Conservation (phyloP, 2,329 filamentous ascomycete genomes). For the Penicillium thymicola region DNA sequence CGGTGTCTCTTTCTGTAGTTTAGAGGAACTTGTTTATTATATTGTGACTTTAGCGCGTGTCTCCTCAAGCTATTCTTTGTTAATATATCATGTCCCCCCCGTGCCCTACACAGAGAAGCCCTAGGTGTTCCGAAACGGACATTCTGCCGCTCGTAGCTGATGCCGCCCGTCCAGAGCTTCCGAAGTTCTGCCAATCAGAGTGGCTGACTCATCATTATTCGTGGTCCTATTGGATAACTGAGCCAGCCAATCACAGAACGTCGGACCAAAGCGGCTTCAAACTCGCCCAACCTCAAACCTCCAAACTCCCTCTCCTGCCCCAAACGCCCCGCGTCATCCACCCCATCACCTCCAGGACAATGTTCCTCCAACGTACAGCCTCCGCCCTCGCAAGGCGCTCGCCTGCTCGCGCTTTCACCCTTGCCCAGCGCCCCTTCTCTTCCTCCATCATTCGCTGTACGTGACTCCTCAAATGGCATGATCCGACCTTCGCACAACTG, state of each 20-base stretch:
- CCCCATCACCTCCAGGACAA: conserved; percentile 33
- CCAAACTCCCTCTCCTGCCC: conserved; percentile 31
- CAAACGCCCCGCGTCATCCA: conserved; percentile 26
- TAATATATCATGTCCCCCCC: background rate
- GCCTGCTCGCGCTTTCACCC: conserved; percentile 41
- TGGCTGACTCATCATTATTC: conserved; percentile 15
- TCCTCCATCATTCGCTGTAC: conserved; percentile 46
- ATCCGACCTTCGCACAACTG: conserved; percentile 25
- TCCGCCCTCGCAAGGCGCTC: conserved; percentile 47
- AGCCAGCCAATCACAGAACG: conserved; percentile 19
- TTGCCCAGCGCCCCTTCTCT: conserved; percentile 43
- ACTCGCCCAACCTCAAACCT: conserved; percentile 36
- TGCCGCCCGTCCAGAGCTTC: conserved; percentile 4
- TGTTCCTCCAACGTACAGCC: conserved; percentile 49
- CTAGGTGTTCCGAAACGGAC: conserved; percentile 15
- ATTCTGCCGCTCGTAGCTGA: conserved; percentile 9
- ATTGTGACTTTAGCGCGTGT: background rate
- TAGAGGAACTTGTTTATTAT: background rate
- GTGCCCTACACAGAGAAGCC: conserved; percentile 19
- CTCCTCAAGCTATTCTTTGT: background rate
- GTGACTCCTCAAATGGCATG: conserved; percentile 32
- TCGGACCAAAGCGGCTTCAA: conserved; percentile 41
- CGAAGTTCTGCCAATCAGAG: conserved; percentile 10
- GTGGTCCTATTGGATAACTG: conserved; percentile 8
- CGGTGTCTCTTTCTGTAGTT: background rate